Conservation (phyloP, 148 eudicot genomes). For the Suaeda aralocaspica region DNA sequence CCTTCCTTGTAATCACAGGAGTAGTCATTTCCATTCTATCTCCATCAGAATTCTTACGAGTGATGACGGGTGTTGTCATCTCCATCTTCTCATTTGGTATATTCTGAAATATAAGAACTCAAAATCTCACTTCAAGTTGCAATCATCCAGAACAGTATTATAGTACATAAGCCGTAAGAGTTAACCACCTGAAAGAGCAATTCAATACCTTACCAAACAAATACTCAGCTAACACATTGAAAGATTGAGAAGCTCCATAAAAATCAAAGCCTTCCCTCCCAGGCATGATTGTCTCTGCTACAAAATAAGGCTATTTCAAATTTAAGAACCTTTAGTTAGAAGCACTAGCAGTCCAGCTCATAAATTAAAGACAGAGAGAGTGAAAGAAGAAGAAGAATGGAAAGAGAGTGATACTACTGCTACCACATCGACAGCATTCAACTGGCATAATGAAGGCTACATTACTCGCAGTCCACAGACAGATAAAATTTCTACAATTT, state of each 20-base stretch:
- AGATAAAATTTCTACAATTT: neutral
- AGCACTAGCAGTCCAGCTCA: neutral
- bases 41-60: slow-evolving; percentile 60
- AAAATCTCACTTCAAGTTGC: slow-evolving; percentile 16
- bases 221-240: slow-evolving; percentile 82
- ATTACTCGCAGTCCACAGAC: neutral
- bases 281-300: slow-evolving; percentile 95
- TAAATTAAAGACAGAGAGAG: neutral
- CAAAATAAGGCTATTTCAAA: slow-evolving; percentile 55
- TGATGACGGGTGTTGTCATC: slow-evolving; percentile 95
- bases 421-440: no score
- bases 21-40: slow-evolving; percentile 95
- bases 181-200: neutral
- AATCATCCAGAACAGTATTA: neutral
- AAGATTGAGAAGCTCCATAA: slow-evolving; percentile 79
- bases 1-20: slow-evolving; percentile 78
- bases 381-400: neutral
- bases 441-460: neutral
- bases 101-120: slow-evolving; percentile 39
- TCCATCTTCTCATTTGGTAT: slow-evolving; percentile 71
- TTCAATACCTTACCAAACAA: slow-evolving; percentile 95
- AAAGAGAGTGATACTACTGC: neutral
- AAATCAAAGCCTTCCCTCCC: slow-evolving; percentile 82
- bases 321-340: slow-evolving; percentile 6
- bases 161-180: neutral